Evolutionary conservation across 352 stramenopile genomes (phyloP).

Genomic region (Phytophthora cryptogea): DNA sequence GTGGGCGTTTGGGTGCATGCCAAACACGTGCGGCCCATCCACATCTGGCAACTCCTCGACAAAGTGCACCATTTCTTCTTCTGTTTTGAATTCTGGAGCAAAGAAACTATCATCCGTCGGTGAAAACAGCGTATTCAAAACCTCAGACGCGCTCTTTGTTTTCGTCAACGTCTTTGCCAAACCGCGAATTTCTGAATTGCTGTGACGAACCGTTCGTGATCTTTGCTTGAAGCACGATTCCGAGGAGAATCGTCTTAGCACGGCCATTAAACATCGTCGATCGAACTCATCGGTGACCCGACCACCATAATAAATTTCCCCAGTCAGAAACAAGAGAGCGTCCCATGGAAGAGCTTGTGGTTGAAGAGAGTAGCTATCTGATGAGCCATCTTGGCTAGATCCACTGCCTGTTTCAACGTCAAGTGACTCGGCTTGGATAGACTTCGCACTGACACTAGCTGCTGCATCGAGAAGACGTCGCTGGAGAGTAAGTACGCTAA

Average conservation of each 20-base stretch:
- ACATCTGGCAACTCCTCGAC: conserved; percentile 53
- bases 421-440: not conserved
- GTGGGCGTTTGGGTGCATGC: conserved; percentile 83
- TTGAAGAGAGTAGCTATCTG: not conserved
- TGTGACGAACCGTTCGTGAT: not conserved
- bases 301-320: conserved; percentile 83
- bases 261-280: conserved; percentile 68
- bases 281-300: conserved; percentile 86
- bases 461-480: conserved; percentile 43
- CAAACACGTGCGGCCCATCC: conserved; percentile 75
- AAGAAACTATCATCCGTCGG: conserved; percentile 43
- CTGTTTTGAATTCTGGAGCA: conserved; percentile 43
- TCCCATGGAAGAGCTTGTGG: conserved; percentile 62
- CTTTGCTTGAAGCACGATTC: conserved; percentile 11
- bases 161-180: not conserved
- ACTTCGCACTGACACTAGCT: conserved; percentile 4
- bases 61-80: conserved; percentile 49
- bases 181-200: conserved; percentile 2
- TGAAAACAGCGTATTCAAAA: conserved; percentile 16
- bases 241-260: conserved; percentile 70
- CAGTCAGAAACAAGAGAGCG: conserved; percentile 75
- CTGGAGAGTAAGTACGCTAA: conserved; percentile 69
- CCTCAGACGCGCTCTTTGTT: conserved; percentile 8
- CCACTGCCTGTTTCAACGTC: not conserved
- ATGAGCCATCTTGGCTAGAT: not conserved